These are phyloP conservation scores for Aspergillus oerlinghausenensis DNA, from an alignment of 2,329 filamentous ascomycete genomes.

Conservation along the genomic window DNA sequence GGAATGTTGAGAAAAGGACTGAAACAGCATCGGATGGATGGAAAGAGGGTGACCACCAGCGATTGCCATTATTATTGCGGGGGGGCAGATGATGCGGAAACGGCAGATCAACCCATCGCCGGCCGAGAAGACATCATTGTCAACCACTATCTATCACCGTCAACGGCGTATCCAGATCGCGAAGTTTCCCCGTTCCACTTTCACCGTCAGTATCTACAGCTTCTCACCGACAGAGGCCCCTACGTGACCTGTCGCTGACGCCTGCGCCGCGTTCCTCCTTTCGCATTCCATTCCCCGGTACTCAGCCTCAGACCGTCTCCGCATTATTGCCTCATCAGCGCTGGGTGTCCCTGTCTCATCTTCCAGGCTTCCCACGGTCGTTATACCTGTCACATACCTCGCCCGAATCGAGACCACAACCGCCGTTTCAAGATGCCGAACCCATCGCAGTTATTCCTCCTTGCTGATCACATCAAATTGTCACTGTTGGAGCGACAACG, in stretches of 20 bases:
- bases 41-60: background rate
- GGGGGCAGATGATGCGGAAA: conserved; percentile 7
- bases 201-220: background rate
- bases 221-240: background rate
- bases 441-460: conserved; percentile 74
- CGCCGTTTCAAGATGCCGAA: conserved; percentile 44
- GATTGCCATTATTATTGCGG: conserved; percentile 3
- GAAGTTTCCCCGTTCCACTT: background rate
- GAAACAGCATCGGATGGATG: background rate
- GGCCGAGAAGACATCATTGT: background rate
- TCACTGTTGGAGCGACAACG: conserved; percentile 89
- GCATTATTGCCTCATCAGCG: background rate
- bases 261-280: background rate
- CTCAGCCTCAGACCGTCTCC: background rate
- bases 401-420: background rate
- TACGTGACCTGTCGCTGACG: background rate
- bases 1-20: background rate
- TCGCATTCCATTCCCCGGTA: background rate
- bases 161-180: background rate
- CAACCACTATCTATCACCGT: conserved; percentile 2
- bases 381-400: background rate
- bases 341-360: background rate
- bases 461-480: conserved; percentile 95
- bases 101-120: conserved; percentile 9
- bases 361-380: background rate